Evolutionary conservation across 352 stramenopile genomes (phyloP).

Genomic region (Phytophthora meadii): DNA sequence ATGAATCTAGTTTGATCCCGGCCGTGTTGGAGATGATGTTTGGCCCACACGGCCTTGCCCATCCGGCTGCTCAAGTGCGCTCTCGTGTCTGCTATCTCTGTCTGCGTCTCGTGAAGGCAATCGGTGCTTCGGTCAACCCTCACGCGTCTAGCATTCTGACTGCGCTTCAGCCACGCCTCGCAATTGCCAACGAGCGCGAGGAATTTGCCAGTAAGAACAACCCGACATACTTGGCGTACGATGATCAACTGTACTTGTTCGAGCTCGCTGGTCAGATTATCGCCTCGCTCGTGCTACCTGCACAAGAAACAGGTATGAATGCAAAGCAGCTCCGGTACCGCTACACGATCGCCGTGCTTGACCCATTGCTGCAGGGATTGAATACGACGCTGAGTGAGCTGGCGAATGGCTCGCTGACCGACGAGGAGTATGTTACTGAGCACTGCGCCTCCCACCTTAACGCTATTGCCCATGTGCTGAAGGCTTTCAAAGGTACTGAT

Average conservation of each 20-base stretch:
- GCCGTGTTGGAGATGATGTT: slow-evolving; percentile 88
- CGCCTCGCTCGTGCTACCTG: slow-evolving; percentile 51
- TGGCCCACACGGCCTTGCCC: slow-evolving; percentile 69
- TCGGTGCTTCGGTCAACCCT: slow-evolving; percentile 71
- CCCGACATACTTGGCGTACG: slow-evolving; percentile 63
- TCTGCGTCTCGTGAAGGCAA: slow-evolving; percentile 80
- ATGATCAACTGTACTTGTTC: slow-evolving; percentile 89
- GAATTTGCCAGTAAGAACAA: slow-evolving; percentile 46
- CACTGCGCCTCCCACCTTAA: slow-evolving; percentile 71
- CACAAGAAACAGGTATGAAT: slow-evolving; percentile 44
- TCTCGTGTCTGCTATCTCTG: slow-evolving; percentile 88
- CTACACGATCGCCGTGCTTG: slow-evolving; percentile 78
- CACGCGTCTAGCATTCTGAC: slow-evolving; percentile 79
- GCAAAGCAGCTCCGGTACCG: slow-evolving; percentile 69
- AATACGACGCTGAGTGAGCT: slow-evolving; percentile 57
- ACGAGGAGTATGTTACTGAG: slow-evolving; percentile 57
- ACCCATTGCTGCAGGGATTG: slow-evolving; percentile 72
- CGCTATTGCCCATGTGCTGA: slow-evolving; percentile 83
- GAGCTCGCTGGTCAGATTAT: slow-evolving; percentile 88
- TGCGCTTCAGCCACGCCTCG: slow-evolving; percentile 69
- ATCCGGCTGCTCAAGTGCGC: slow-evolving; percentile 63
- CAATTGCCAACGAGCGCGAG: slow-evolving; percentile 53
- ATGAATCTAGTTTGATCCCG: slow-evolving; percentile 67
- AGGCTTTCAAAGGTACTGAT: slow-evolving; percentile 79
- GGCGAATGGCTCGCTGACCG: slow-evolving; percentile 34